Evolutionary conservation across 177 flowering plant genomes (phyloP).

Genomic region (Vitis hybrid): DNA sequence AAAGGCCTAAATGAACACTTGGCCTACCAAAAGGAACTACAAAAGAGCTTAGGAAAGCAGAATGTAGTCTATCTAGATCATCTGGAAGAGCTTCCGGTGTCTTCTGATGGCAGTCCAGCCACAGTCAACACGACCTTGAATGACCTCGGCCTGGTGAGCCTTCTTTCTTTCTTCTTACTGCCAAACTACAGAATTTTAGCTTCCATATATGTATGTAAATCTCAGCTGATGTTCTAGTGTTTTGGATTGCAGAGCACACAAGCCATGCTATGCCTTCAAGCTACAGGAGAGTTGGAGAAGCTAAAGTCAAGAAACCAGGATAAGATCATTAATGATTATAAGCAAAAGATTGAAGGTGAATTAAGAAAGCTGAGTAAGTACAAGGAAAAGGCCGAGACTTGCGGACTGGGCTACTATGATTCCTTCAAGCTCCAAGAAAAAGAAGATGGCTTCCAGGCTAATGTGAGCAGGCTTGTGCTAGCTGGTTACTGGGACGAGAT

Average conservation of each 20-base stretch:
- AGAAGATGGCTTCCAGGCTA: slow-evolving; percentile 53
- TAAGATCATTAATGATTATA: slow-evolving; percentile 31
- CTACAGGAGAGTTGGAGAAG: slow-evolving; percentile 62
- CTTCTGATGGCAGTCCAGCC: slow-evolving; percentile 20
- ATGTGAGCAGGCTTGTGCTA: slow-evolving; percentile 57
- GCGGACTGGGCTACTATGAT: slow-evolving; percentile 61
- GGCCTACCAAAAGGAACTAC: slow-evolving; percentile 34
- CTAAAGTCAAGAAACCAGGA: slow-evolving; percentile 42
- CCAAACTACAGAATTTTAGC: background rate
- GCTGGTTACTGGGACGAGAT: slow-evolving; percentile 83
- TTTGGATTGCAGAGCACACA: slow-evolving; percentile 48
- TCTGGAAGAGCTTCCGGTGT: slow-evolving; percentile 40
- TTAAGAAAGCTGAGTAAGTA: slow-evolving; percentile 36
- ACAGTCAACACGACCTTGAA: slow-evolving; percentile 28
- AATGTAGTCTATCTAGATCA: slow-evolving; percentile 30
- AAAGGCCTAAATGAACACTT: slow-evolving; percentile 55
- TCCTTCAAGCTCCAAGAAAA: slow-evolving; percentile 56
- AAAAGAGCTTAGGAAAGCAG: slow-evolving; percentile 37
- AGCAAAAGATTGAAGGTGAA: slow-evolving; percentile 30
- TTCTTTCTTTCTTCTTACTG: background rate
- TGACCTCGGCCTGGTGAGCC: slow-evolving; percentile 69
- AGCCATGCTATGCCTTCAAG: slow-evolving; percentile 65
- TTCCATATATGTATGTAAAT: too few species aligned
- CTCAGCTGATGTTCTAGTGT: background rate
- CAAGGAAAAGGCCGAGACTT: slow-evolving; percentile 32